Evolutionary conservation across 2,329 filamentous ascomycete species (phyloP), one percentile per base, ranked within the genome.

Genomic region (Venturia pyrina): DNA sequence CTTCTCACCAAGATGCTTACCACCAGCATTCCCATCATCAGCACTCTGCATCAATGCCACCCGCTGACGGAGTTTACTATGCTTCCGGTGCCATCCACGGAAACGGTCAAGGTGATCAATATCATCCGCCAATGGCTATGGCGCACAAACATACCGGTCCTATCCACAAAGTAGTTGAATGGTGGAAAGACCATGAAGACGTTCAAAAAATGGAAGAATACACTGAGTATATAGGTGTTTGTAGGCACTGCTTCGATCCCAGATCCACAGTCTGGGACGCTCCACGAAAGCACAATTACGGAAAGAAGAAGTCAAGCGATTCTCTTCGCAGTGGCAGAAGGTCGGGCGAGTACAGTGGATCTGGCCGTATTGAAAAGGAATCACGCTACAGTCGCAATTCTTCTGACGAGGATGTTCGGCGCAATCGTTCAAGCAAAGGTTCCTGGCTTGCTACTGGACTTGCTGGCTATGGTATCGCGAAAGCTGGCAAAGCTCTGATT

Each of bases 151-250:
- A 83, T 66, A 79, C 78, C 57, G 85, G 85, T 0, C 82, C 86
- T 0, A 76, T 88, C 1, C 78, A 78, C 46, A 81, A 78, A 62
- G 78, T 87, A 40, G 78, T 85, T 48, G 83, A 84, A 70, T 88
- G 82, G 78, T 87, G 82, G 83, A 85, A 80, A 71, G 86, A 84
- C 68, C 80, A 85, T 1, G 85, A 88, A 68, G 86, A 85, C n/a
- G 84, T 88, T 0, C 81, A 80, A 21, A 82, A 83, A 71, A 88
- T 86, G 76, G 86, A 88, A 73, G 85, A 87, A 71, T 88, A 88
- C 70, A 87, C 85, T 1, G 85, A 88, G 73, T 82, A 83, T 67
- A 87, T 87, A 69, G 86, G 86, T 28, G 82, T 88, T 2, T 88
- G 86, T 75, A 85, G 82, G 68, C 78, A 86, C 69, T 88, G 86